phyloP scores from a whole-genome alignment of 768 basidiomycete genomes.

The Rhodosporidiobolus sp. region DNA sequence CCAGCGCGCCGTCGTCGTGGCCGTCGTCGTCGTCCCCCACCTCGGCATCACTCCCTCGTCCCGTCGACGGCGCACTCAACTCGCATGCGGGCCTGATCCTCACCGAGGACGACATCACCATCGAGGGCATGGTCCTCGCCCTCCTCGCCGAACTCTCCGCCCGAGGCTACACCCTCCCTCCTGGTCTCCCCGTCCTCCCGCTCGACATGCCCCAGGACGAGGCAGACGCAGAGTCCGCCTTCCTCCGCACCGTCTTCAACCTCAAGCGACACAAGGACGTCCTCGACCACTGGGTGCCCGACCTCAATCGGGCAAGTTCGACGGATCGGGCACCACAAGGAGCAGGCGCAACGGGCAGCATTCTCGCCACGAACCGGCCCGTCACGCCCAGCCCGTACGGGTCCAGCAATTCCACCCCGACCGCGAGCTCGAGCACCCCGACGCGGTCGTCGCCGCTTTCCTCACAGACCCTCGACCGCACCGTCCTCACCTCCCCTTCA shows the following conservation, averaged over 20 bases:
- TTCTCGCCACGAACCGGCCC: slow-evolving; percentile 10
- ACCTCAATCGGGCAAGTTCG: background rate
- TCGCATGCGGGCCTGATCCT: slow-evolving; percentile 18
- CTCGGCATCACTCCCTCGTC: background rate
- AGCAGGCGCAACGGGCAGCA: background rate
- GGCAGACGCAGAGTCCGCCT: slow-evolving; percentile 27
- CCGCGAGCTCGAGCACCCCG: background rate
- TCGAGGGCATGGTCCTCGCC: slow-evolving; percentile 39
- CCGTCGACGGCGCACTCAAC: slow-evolving; percentile 3
- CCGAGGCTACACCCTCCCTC: slow-evolving; percentile 35
- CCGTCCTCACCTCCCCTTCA: slow-evolving; percentile 34
- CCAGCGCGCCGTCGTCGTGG: background rate
- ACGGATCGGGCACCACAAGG: background rate
- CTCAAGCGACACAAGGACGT: slow-evolving; percentile 29
- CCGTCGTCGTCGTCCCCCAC: background rate
- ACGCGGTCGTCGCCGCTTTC: slow-evolving; percentile 25
- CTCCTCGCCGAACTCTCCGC: slow-evolving; percentile 27
- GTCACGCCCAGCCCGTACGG: background rate
- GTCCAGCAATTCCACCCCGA: too few species aligned
- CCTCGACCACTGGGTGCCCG: slow-evolving; percentile 25
- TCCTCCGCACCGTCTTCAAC: slow-evolving; percentile 27
- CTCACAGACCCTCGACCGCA: slow-evolving; percentile 27
- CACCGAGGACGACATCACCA: slow-evolving; percentile 39
- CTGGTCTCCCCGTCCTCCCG: slow-evolving; percentile 21
- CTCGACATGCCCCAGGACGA: slow-evolving; percentile 37